Evolutionary conservation across 371 early-diverging fungal species (phyloP), one percentile per base, ranked within the genome.

Genomic region (Cokeromyces recurvatus): DNA sequence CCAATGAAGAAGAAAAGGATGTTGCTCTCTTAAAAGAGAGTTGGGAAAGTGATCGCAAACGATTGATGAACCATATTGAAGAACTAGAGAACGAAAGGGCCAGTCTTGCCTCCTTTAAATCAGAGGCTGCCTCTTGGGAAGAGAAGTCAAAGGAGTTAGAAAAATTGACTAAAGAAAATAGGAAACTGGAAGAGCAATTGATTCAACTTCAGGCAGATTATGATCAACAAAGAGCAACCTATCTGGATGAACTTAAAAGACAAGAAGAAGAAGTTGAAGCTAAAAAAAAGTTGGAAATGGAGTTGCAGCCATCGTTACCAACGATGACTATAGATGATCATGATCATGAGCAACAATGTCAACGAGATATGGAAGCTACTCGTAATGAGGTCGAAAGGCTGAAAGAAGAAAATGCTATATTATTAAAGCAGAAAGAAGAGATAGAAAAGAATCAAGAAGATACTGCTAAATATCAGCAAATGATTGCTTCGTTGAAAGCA

Each of bases 31-130:
- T 81, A 39, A 74, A 72, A 16, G 67, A 60, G 25, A 68, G 77
- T 10, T 81, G 79, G 79, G 78, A 78, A 32, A 65, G 64, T 12
- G 81, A 81, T 48, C 75, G 75, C 37, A 69, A 75, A 29, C 68
- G 78, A 4, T 42, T 81, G 11, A 66, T 65, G 17, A 78, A 77
- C 9, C 66, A 75, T 22, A 59, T 76, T 27, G 62, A 74, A 22
- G 43, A 51, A 5, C 54, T 75, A 20, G 49, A 62, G 4, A 52
- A 53, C 2, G 67, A 77, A 17, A 64, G 58, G 20, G 36, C 44
- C 1, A 57, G 54, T 11, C 67, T 71, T 14, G 63, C 62, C 19
- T 40, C 51, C 0, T 45, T 75, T 31, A 69, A 70, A 38, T n/a
- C 45, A 2, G 75, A 62, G 22, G 51, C 67, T 4, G 29, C 8